Evolutionary conservation across 2,329 filamentous ascomycete genomes (phyloP).

Genomic region (Xylariaceae sp.): DNA sequence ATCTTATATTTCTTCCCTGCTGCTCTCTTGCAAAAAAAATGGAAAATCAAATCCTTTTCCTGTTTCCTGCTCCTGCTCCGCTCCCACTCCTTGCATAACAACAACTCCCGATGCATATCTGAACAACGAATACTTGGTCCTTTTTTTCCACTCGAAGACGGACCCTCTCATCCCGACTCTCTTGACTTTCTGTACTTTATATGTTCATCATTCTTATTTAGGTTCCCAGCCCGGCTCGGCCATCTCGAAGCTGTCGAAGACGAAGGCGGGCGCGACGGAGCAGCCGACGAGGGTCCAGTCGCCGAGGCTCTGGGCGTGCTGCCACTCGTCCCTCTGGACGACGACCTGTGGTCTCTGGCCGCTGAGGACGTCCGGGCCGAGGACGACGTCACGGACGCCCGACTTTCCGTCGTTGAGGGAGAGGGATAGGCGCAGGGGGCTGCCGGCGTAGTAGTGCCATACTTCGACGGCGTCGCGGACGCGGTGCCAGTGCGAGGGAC

Average conservation of each 20-base stretch:
- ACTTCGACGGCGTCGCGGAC: conserved; percentile 42
- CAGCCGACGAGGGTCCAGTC: conserved; percentile 44
- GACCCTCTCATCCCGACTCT: too few species aligned
- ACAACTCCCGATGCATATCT: too few species aligned
- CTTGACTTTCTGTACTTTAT: too few species aligned
- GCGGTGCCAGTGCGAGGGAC: conserved; percentile 45
- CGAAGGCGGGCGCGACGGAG: conserved; percentile 23
- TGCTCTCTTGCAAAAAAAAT: too few species aligned
- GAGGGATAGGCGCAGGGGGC: conserved; percentile 40
- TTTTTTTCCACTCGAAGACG: too few species aligned
- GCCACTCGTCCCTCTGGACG: conserved; percentile 39
- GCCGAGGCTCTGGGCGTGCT: conserved; percentile 39
- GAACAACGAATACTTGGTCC: too few species aligned
- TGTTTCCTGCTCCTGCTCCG: too few species aligned
- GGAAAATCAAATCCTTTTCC: too few species aligned
- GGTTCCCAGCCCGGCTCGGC: conserved; percentile 25
- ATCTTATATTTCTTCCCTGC: too few species aligned
- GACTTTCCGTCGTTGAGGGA: conserved; percentile 39
- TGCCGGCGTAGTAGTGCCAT: conserved; percentile 50
- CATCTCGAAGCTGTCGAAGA: conserved; percentile 26
- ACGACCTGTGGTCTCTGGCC: conserved; percentile 39
- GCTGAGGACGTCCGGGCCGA: conserved; percentile 36
- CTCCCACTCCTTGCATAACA: too few species aligned
- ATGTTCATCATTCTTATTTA: too few species aligned
- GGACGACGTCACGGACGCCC: conserved; percentile 31